phyloP scores from a whole-genome alignment of 306 rosid species.

The Quercus ilex region DNA sequence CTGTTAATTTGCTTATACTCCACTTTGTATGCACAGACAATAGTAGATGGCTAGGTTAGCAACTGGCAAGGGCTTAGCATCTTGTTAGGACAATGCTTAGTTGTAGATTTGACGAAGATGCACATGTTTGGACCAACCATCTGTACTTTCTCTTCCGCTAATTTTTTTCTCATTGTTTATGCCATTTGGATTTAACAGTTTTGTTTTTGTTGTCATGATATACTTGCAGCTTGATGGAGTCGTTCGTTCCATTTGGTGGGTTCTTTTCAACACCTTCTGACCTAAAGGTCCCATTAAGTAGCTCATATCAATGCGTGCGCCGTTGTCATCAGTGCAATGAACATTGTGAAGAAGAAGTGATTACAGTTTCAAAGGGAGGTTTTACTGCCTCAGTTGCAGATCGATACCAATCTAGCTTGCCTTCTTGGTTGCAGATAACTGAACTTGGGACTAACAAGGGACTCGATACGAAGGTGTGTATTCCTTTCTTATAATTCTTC shows the following conservation, averaged over 20 bases:
- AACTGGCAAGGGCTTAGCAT: not conserved
- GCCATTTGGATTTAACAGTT: slow-evolving; percentile 18
- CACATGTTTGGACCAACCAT: not conserved
- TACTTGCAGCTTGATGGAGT: slow-evolving; percentile 80
- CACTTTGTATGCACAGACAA: not conserved
- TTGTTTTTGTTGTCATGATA: slow-evolving; percentile 18
- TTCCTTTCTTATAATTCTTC: slow-evolving; percentile 19
- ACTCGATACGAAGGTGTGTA: slow-evolving; percentile 66
- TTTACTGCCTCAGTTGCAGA: slow-evolving; percentile 42
- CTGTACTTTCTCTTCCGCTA: not conserved
- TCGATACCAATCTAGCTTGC: slow-evolving; percentile 53
- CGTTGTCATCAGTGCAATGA: slow-evolving; percentile 43
- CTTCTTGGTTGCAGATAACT: slow-evolving; percentile 69
- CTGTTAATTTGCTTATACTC: not conserved
- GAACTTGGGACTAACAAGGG: slow-evolving; percentile 39
- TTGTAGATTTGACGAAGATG: not conserved
- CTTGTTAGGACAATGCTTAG: not conserved
- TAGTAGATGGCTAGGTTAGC: not conserved
- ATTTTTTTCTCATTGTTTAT: slow-evolving; percentile 13
- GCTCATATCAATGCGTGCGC: slow-evolving; percentile 45
- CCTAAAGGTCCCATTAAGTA: slow-evolving; percentile 41
- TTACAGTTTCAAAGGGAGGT: slow-evolving; percentile 41
- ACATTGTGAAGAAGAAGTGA: slow-evolving; percentile 52
- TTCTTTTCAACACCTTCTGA: slow-evolving; percentile 89
- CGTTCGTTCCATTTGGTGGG: slow-evolving; percentile 95